Conservation (phyloP, 257 asterid genomes). For the Ocimum tenuiflorum region DNA sequence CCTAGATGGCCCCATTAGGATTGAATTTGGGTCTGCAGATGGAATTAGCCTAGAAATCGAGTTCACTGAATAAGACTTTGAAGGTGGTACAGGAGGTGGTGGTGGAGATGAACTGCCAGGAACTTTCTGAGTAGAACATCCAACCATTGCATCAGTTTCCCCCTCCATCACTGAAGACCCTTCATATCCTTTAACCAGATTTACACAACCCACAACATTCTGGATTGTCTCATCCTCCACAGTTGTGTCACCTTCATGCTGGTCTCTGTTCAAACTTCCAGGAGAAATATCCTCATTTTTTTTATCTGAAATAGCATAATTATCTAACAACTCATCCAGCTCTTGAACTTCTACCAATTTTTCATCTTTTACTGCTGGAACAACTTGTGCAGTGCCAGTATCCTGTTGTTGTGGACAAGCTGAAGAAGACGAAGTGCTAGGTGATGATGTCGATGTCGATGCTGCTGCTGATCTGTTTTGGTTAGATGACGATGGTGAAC, state of each 20-base stretch:
- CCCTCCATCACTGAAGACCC: conserved; percentile 43
- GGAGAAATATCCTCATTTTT: conserved; percentile 42
- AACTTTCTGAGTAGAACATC: conserved; percentile 45
- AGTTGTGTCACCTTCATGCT: conserved; percentile 31
- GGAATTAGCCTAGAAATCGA: conserved; percentile 43
- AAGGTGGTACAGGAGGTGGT: conserved; percentile 97
- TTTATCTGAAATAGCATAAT: conserved; percentile 26
- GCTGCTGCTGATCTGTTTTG: conserved; percentile 45
- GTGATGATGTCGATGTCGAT: background rate
- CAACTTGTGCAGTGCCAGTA: conserved; percentile 35
- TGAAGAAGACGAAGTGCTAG: conserved; percentile 48
- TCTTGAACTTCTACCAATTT: conserved; percentile 46
- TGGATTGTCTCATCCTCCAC: conserved; percentile 34
- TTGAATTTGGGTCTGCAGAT: conserved; percentile 41
- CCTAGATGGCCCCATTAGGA: conserved; percentile 57
- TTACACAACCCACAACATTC: conserved; percentile 35
- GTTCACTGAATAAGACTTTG: conserved; percentile 52
- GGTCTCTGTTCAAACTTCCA: conserved; percentile 31
- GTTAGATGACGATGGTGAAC: conserved; percentile 68
- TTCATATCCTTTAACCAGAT: conserved; percentile 31
- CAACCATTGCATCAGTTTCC: conserved; percentile 44
- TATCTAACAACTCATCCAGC: conserved; percentile 43
- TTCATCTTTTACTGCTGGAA: conserved; percentile 49
- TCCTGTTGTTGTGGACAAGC: conserved; percentile 46
- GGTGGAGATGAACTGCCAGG: conserved; percentile 74